A percentile compares a stretch with the other conserved stretches of the same genome.
Evolutionary conservation across 1,284 basidiomycete species (phyloP).

Genomic region (Austroboletus novae-zelandiae): DNA sequence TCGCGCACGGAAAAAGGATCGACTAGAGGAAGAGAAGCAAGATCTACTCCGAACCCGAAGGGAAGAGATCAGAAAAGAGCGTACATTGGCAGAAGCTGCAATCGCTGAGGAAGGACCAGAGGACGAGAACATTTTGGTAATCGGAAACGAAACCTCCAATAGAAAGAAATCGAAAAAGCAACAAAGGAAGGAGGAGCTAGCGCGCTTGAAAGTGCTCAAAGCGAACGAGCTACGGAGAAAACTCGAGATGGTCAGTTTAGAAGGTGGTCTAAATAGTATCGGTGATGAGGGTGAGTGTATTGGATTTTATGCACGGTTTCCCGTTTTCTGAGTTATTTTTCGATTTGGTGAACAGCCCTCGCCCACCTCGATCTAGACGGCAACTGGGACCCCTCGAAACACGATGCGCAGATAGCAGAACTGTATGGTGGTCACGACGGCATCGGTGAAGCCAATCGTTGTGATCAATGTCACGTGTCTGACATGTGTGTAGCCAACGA

Average conservation of each 20-base stretch:
- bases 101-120: constrained; percentile 9
- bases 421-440: constrained; percentile 58
- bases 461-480: neutral
- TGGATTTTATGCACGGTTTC: neutral
- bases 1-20: constrained; percentile 69
- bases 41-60: constrained; percentile 82
- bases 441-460: constrained; percentile 11
- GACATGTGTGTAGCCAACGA: constrained; percentile 22
- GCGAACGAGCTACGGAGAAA: constrained; percentile 79
- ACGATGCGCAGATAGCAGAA: constrained; percentile 75
- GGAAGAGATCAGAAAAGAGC: constrained; percentile 74
- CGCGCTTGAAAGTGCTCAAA: constrained; percentile 78
- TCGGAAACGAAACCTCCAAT: constrained; percentile 3
- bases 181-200: constrained; percentile 73
- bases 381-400: constrained; percentile 80
- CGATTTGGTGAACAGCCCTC: constrained; percentile 41
- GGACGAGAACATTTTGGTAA: neutral
- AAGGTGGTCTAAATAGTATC: constrained; percentile 53
- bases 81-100: constrained; percentile 31
- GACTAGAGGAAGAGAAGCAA: constrained; percentile 80
- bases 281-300: constrained; percentile 39
- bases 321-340: neutral
- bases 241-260: constrained; percentile 66
- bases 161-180: constrained; percentile 38
- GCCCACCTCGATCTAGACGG: constrained; percentile 69